phyloP scores from a whole-genome alignment of 306 rosid species.

The Erythrophleum fordii region DNA sequence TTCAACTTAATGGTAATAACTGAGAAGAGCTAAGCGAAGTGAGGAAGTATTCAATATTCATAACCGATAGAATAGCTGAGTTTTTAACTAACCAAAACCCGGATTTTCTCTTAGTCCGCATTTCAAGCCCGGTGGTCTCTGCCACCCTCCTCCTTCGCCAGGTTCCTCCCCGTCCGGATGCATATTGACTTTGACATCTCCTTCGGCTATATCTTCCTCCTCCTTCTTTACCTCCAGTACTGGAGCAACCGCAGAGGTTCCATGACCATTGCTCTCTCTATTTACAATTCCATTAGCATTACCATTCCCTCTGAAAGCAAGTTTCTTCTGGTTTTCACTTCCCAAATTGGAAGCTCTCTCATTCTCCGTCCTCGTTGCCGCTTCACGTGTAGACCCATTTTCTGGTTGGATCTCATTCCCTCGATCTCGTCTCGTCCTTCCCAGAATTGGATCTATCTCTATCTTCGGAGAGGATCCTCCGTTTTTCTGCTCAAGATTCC shows the following conservation, averaged over 20 bases:
- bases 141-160: slow-evolving; percentile 57
- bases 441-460: slow-evolving; percentile 84
- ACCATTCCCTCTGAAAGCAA: slow-evolving; percentile 48
- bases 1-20: neutral
- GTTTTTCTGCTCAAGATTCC: slow-evolving; percentile 46
- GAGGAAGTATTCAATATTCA: neutral
- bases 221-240: slow-evolving; percentile 51
- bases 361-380: slow-evolving; percentile 38
- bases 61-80: slow-evolving; percentile 1
- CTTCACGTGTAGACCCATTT: slow-evolving; percentile 47
- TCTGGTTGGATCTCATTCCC: slow-evolving; percentile 68
- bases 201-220: slow-evolving; percentile 42
- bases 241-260: slow-evolving; percentile 48
- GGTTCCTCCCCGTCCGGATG: slow-evolving; percentile 51
- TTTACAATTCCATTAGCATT: slow-evolving; percentile 38
- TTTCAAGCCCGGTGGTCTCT: slow-evolving; percentile 55
- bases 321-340: slow-evolving; percentile 37
- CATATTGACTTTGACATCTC: slow-evolving; percentile 51
- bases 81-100: slow-evolving; percentile 63
- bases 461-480: slow-evolving; percentile 80
- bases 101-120: slow-evolving; percentile 76
- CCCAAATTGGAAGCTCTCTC: slow-evolving; percentile 39
- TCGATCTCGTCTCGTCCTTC: slow-evolving; percentile 56
- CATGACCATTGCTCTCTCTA: slow-evolving; percentile 48
- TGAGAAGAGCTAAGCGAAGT: neutral